These are phyloP conservation scores for Wickerhamiella domercqiae DNA, from an alignment of 805 yeast species.

Conservation along the genomic window DNA sequence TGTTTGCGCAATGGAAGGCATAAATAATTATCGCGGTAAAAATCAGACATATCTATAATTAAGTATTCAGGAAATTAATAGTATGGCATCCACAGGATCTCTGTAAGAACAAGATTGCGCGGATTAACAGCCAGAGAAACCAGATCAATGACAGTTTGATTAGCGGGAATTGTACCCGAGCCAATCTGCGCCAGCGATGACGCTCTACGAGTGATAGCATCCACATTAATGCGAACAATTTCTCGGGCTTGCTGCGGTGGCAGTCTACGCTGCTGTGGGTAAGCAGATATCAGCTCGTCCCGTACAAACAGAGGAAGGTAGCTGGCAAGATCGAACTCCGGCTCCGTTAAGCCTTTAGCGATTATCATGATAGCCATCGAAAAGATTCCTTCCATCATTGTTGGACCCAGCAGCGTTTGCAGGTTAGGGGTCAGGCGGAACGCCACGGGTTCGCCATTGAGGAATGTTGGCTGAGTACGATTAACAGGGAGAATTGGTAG, in stretches of 20 bases:
- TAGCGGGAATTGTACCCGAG: constrained; percentile 49
- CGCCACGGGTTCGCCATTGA: constrained; percentile 85
- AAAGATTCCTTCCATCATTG: constrained; percentile 83
- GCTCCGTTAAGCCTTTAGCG: constrained; percentile 78
- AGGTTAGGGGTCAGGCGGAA: constrained; percentile 93
- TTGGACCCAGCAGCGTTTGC: constrained; percentile 84
- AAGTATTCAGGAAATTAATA: constrained; percentile 28
- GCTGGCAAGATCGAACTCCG: constrained; percentile 83
- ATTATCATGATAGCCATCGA: constrained; percentile 72
- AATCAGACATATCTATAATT: neutral
- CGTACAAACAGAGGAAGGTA: constrained; percentile 87
- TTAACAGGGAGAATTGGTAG: constrained; percentile 41
- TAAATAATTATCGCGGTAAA: neutral
- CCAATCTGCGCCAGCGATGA: constrained; percentile 56
- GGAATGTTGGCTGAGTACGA: constrained; percentile 66
- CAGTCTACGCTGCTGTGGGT: constrained; percentile 64
- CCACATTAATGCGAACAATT: constrained; percentile 78
- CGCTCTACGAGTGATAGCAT: constrained; percentile 63
- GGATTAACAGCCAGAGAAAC: constrained; percentile 94
- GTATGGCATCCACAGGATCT: constrained; percentile 91
- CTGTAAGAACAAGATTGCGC: constrained; percentile 79
- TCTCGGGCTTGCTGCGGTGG: constrained; percentile 62
- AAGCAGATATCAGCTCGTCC: constrained; percentile 93
- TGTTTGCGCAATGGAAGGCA: constrained; percentile 10
- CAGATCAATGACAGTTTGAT: constrained; percentile 79